Base-by-base conservation (phyloP, 164 flowering plant species). In the Magnolia changhungtana region DNA sequence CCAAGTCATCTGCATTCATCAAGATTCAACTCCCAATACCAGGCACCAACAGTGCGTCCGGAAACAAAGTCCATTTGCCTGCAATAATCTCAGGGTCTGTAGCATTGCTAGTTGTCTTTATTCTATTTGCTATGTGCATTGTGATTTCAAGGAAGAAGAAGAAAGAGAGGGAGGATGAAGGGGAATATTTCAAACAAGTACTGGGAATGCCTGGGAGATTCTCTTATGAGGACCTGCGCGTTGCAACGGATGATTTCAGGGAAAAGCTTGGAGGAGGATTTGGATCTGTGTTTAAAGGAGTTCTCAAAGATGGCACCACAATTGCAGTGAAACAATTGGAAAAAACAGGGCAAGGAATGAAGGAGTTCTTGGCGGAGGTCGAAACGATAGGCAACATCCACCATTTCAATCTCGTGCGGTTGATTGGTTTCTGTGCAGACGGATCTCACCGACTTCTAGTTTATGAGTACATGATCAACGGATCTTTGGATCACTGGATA, bases 221-320 rank as follows among this genome's bases (percentile, higher is more conserved):
- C 31, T 76, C 70, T n/a, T 23, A 49, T 37, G 37, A 66, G 23
- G 76, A 64, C 8, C 24, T 66, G 76, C 6, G 1, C 3, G 24
- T 66, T 16, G 69, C 58, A 21, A 49, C 76, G 1, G 11, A 49
- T 1, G 49, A 45, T 66, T 63, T 66, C 66, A 10, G 3, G 37
- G 66, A 29, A n/a, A 23, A 63, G 52, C 21, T 77, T 64, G 79
- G 79, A 51, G 79, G 75, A 24, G 79, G 79, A 8, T 77, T 77
- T 52, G 75, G 79, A 31, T 52, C 75, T 23, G 79, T 77, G 51
- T 77, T 72, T 24, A 50, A 31, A 51, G 79, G 75, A 11, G 27
- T 20, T n/a, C 45, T 77, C 8, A 11, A 45, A 49, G 71, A 77
- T 72, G 75, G 65, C 29, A 77, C 64, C 10, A 72, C 24, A 19